phyloP scores from a whole-genome alignment of 2,329 filamentous ascomycete species.

The Phaeomoniella chlamydospora region DNA sequence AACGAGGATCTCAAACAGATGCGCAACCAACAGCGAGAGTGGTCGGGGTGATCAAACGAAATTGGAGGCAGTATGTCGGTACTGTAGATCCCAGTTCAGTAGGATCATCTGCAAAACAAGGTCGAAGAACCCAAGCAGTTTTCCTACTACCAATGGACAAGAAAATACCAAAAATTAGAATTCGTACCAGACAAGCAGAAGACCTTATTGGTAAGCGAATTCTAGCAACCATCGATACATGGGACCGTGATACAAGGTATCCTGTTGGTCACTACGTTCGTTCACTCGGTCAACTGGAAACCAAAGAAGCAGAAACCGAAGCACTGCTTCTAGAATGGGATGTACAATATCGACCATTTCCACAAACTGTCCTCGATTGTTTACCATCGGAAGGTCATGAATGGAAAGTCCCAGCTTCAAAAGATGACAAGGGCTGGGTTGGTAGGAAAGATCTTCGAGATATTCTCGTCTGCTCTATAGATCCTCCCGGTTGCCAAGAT shows the following conservation, averaged over 20 bases:
- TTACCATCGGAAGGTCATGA: conserved; percentile 80
- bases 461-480: conserved; percentile 90
- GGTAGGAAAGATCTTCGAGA: conserved; percentile 71
- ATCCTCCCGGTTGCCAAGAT: conserved; percentile 89
- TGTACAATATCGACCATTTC: conserved; percentile 94
- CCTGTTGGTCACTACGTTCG: conserved; percentile 89
- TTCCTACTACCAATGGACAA: conserved; percentile 98
- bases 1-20: conserved; percentile 62
- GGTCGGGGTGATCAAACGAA: conserved; percentile 83
- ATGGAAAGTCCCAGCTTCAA: conserved; percentile 77
- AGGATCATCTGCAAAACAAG: conserved; percentile 56
- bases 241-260: conserved; percentile 87
- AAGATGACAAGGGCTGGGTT: conserved; percentile 73
- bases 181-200: conserved; percentile 78
- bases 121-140: conserved; percentile 76
- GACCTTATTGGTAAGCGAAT: conserved; percentile 85
- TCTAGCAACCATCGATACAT: conserved; percentile 83
- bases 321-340: conserved; percentile 89
- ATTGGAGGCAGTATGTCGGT: conserved; percentile 96
- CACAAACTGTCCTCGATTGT: conserved; percentile 88
- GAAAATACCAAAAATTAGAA: conserved; percentile 86
- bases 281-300: conserved; percentile 83
- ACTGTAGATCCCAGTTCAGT: conserved; percentile 68
- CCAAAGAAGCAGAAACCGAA: conserved; percentile 94
- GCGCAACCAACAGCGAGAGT: conserved; percentile 85